Conservation (phyloP, 805 yeast species). For the Kodamaea neixiangensis region DNA sequence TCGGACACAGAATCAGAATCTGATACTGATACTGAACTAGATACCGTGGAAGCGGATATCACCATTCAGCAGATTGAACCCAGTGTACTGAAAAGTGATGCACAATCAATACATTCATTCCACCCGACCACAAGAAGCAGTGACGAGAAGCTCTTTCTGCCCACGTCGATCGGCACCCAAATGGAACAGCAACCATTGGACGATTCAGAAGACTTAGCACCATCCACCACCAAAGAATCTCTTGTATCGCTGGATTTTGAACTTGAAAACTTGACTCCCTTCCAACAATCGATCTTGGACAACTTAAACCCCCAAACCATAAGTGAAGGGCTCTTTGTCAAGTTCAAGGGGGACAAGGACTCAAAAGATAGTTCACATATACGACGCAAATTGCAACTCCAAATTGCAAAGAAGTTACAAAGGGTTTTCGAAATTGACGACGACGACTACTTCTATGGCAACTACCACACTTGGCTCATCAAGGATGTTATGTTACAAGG, state of each 20-base stretch:
- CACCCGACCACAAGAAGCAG: not conserved
- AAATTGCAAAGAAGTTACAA: conserved; percentile 37
- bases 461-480: conserved; percentile 76
- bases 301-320: conserved; percentile 26
- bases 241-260: not conserved
- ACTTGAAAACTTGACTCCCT: conserved; percentile 14
- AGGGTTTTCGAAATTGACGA: conserved; percentile 46
- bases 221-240: not conserved
- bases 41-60: not conserved
- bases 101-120: not conserved
- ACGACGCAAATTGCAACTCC: conserved; percentile 21
- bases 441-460: conserved; percentile 58
- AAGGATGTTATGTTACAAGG: conserved; percentile 87
- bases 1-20: conserved; percentile 8
- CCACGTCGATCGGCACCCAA: not conserved
- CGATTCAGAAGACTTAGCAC: not conserved
- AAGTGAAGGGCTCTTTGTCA: conserved; percentile 15
- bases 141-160: not conserved
- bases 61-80: not conserved
- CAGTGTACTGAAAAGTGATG: not conserved
- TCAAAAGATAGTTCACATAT: conserved; percentile 6
- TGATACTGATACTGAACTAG: conserved; percentile 1
- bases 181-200: not conserved
- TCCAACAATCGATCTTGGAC: conserved; percentile 32
- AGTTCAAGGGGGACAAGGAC: conserved; percentile 15